Base-by-base conservation (phyloP, 257 asterid species). In the Fraxinus pennsylvanica region DNA sequence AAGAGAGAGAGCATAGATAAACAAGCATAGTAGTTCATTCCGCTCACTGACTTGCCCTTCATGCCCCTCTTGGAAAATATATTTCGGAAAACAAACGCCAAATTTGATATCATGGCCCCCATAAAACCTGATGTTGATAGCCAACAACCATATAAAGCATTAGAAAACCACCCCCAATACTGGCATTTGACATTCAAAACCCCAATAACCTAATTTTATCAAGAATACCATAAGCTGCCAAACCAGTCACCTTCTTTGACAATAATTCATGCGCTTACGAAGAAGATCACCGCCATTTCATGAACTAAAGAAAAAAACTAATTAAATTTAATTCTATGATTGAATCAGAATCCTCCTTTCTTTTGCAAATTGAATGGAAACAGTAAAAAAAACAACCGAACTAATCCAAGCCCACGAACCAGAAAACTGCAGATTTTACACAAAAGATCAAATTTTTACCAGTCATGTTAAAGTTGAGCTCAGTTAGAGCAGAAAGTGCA, bases 31-130 rank as follows among this genome's bases (percentile, higher is more conserved):
- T 94, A 94, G 91, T 94, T 94, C 97, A 94, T 94, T 33, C 99
- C 99, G 73, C 97, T 91, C 45, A 94, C 96, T 3, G 97, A 90
- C 72, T 94, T 94, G 78, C 99, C 99, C 84, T 88, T 92, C 99
- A 92, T 94, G 74, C 99, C 99, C 92, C 32, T 94, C 95, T 94
- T 94, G 63, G 99, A 94, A 83, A 94, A 94, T 86, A 94, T 94
- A 83, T 92, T 94, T 10, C 99, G 90, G 81, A 94, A 92, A 75
- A 94, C 99, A 86, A 94, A 94, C 27, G 98, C 99, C 89, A 94
- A 79, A 80, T 94, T 94, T 15, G 99, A 94, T 80, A 94, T 91
- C 99, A 94, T 94, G 81, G 99, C 99, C 84, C 99, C 99, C 96
- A 88, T 87, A 81, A 94, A 94, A 73, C 99, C 99, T 94, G 97